These are phyloP conservation scores for Bruguiera parviflora DNA, from an alignment of 345 rosid species.

Conservation along the genomic window DNA sequence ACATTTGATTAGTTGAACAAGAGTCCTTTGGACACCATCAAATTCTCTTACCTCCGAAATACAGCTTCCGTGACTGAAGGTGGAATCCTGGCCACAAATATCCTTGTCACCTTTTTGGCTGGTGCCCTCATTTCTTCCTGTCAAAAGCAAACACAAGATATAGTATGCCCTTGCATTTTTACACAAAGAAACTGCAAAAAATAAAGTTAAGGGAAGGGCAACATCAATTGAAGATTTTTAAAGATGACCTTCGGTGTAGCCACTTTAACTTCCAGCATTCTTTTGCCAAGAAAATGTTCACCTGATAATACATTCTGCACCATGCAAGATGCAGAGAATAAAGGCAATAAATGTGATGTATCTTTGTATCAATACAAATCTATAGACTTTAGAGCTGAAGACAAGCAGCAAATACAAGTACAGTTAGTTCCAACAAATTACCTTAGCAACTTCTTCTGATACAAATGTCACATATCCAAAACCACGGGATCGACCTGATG, in stretches of 20 bases:
- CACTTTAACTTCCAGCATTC: conserved; percentile 86
- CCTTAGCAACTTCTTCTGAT: conserved; percentile 82
- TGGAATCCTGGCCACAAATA: conserved; percentile 92
- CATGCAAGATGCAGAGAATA: conserved; percentile 4
- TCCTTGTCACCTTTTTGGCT: conserved; percentile 73
- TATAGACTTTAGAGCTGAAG: background rate
- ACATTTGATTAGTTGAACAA: conserved; percentile 2
- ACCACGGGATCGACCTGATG: conserved; percentile 95
- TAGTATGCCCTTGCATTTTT: background rate
- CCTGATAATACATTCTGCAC: conserved; percentile 63
- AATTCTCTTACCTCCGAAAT: conserved; percentile 68
- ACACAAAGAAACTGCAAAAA: background rate
- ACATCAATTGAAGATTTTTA: conserved; percentile 1
- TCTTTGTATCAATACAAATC: background rate
- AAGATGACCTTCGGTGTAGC: conserved; percentile 88
- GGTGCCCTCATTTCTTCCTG: conserved; percentile 99
- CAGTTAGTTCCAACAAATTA: conserved; percentile 3
- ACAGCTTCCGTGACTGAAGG: conserved; percentile 75
- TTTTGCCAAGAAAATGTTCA: conserved; percentile 83
- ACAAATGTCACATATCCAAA: conserved; percentile 92
- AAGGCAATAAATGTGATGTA: no score
- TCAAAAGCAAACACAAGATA: conserved; percentile 14
- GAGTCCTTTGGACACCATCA: background rate
- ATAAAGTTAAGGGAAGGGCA: background rate
- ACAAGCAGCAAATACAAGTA: background rate